Conservation (phyloP, 2,329 filamentous ascomycete genomes). For the Penicillium sp. region DNA sequence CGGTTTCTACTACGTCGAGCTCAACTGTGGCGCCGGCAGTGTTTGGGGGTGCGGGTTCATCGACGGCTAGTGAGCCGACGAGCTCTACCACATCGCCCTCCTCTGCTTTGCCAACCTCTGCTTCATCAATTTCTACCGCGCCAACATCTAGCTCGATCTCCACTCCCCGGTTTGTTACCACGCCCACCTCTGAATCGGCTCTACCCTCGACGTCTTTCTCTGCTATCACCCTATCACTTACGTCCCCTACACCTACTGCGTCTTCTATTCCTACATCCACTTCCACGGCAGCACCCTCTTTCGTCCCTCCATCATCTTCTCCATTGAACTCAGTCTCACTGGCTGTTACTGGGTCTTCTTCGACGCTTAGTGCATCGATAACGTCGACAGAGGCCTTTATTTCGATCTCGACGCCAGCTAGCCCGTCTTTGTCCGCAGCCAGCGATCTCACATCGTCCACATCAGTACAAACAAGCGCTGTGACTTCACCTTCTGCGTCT, state of each 20-base stretch:
- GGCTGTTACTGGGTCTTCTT: background rate
- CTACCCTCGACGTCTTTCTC: background rate
- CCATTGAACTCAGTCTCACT: background rate
- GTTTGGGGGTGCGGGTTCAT: background rate
- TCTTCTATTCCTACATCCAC: background rate
- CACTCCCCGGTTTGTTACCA: background rate
- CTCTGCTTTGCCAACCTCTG: background rate
- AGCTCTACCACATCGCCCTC: background rate
- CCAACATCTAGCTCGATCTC: background rate
- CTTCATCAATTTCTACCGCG: background rate
- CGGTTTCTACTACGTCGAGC: background rate
- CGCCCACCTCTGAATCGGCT: background rate
- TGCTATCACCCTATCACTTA: background rate
- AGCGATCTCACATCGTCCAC: background rate
- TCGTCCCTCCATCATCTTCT: background rate
- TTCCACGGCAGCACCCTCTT: background rate
- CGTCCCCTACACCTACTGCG: background rate
- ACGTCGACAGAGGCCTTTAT: background rate
- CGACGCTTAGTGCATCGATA: background rate
- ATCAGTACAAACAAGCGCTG: background rate
- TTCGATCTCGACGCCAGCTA: background rate
- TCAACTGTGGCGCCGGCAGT: background rate
- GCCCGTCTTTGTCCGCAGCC: background rate
- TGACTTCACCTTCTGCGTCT: background rate
- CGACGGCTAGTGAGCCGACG: background rate